Conservation (phyloP, 2,329 filamentous ascomycete species). For the Sclerotiophoma versabilis region DNA sequence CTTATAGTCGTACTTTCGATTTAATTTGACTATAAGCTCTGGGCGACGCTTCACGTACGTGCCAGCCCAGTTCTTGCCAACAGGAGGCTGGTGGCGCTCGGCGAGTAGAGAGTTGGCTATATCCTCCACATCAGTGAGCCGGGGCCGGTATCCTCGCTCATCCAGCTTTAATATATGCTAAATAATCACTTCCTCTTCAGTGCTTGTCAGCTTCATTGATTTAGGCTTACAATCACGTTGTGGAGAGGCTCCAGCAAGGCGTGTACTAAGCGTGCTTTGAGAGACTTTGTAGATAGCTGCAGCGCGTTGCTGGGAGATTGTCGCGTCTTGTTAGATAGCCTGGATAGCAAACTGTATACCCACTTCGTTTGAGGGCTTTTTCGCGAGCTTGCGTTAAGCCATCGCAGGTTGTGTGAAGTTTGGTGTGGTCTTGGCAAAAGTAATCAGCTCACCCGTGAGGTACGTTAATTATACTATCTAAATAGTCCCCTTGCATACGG, state of each 20-base stretch:
- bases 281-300: neutral
- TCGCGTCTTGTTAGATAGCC: constrained; percentile 5
- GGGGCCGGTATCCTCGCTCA: neutral
- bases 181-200: neutral
- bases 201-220: neutral
- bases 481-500: too few species aligned
- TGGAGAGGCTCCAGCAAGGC: neutral
- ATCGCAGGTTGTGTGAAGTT: neutral
- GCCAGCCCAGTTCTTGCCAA: neutral
- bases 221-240: neutral
- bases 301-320: constrained; percentile 4
- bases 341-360: neutral
- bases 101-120: neutral
- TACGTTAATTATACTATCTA: too few species aligned
- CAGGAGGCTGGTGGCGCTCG: neutral
- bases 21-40: neutral
- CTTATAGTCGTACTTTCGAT: neutral
- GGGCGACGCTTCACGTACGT: neutral
- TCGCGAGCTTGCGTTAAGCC: constrained; percentile 22
- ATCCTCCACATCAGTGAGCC: neutral
- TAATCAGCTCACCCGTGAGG: neutral
- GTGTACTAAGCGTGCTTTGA: neutral
- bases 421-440: constrained; percentile 3
- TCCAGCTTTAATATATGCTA: neutral
- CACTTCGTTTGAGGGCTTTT: neutral